Percentiles rank a stretch among this genome's conserved stretches.
These are phyloP conservation scores for Oryza officinalis DNA, from an alignment of 176 grass and related monocot genomes.

Conservation along the genomic window DNA sequence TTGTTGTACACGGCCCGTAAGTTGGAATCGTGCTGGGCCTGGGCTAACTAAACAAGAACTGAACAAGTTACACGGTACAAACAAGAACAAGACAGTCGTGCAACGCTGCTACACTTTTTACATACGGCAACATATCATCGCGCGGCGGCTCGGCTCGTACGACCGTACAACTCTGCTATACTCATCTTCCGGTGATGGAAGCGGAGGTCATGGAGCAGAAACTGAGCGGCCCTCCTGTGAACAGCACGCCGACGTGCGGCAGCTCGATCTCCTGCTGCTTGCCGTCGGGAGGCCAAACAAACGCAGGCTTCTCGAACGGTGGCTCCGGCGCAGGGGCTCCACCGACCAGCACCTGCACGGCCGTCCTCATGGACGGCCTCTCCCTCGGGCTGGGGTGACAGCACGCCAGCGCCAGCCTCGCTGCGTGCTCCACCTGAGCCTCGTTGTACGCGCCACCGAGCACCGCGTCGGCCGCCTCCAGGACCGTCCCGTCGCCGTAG, in stretches of 20 bases:
- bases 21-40: background rate
- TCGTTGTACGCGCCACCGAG: constrained; percentile 4
- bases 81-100: too few species aligned
- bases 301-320: constrained; percentile 5
- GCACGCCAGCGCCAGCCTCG: background rate
- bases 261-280: constrained; percentile 29
- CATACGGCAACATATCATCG: too few species aligned
- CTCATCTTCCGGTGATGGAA: constrained; percentile 24
- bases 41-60: too few species aligned
- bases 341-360: background rate
- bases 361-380: background rate
- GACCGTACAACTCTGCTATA: too few species aligned
- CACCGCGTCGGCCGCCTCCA: background rate
- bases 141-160: background rate
- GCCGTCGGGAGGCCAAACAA: constrained; percentile 30
- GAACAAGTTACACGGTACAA: too few species aligned
- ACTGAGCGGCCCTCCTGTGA: constrained; percentile 13
- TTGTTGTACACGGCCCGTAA: background rate
- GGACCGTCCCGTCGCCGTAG: background rate
- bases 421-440: background rate
- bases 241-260: constrained; percentile 26
- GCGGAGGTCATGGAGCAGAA: constrained; percentile 26
- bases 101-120: too few species aligned
- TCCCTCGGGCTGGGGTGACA: background rate
- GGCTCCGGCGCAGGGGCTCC: background rate